Evolutionary conservation across 805 yeast species (phyloP), one percentile per base, ranked within the genome.

Genomic region (Nakazawaea ishiwadae): DNA sequence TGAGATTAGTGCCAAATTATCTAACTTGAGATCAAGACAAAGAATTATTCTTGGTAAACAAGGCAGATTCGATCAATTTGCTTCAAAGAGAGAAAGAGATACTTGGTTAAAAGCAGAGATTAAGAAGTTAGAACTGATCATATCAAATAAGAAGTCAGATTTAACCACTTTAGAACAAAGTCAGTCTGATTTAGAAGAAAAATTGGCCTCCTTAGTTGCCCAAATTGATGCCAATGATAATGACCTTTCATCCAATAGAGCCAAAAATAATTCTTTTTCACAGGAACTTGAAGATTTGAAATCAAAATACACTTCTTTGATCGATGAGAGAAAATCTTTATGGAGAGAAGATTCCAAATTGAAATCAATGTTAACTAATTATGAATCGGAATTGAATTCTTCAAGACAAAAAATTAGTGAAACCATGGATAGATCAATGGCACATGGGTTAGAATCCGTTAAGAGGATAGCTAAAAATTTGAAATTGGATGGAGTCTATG

Each of bases 311-410:
- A 58, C 65, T 16, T 59, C 55, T 2, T 66, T 77, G 20, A 69
- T 75, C 10, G 96, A 88, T 51, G 71, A 77, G 45, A 74, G 95
- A 51, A 88, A 84, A 54, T 62, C 60, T 7, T 61, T 82, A 9
- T 87, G 96, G 95, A 75, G 96, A 53, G 79, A 81, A 17, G 93
- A 87, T 50, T 78, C 84, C 37, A 78, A 77, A 50, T 60, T 73
- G 30, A 75, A 73, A 45, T 72, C 83, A n/a, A 62, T 78, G 12
- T 54, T 69, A 10, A 81, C 76, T 32, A 72, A 82, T 2, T 60
- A 79, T 10, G 63, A 66, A 9, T 74, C 74, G 35, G 85, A 81
- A 31, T 68, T 80, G 10, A 67, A 65, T 18, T 62, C 61, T 33
- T 80, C 87, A 2, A 81, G 77, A 48, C 74, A 84, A 47, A 56